Percentiles rank a stretch among this genome's conserved stretches.
These are phyloP conservation scores for Astrothelium macrocarpum DNA, from an alignment of 495 filamentous ascomycete species.

Conservation along the genomic window DNA sequence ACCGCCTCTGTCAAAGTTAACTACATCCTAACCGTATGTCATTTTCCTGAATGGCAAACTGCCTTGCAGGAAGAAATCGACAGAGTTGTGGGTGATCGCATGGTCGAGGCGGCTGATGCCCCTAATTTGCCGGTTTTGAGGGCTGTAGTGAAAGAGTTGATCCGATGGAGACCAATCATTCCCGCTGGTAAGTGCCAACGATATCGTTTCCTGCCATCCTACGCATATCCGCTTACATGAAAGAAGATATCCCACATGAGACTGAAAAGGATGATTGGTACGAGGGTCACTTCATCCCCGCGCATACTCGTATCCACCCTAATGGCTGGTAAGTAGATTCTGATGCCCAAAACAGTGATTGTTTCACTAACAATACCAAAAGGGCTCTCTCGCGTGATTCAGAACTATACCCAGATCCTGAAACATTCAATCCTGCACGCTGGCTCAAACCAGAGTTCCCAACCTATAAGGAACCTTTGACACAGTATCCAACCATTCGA, in stretches of 20 bases:
- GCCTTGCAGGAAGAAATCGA: slow-evolving; percentile 50
- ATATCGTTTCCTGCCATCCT: no score
- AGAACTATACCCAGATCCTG: slow-evolving; percentile 31
- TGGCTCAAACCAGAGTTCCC: slow-evolving; percentile 42
- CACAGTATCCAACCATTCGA: slow-evolving; percentile 37
- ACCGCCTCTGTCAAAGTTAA: slow-evolving; percentile 45
- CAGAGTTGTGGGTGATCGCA: slow-evolving; percentile 35
- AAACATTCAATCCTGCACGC: slow-evolving; percentile 39
- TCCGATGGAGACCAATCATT: slow-evolving; percentile 45
- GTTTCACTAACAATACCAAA: neutral
- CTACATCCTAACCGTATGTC: slow-evolving; percentile 50
- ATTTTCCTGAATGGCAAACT: slow-evolving; percentile 46
- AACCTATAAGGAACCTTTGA: slow-evolving; percentile 24
- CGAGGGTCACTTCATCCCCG: slow-evolving; percentile 35
- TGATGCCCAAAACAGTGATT: neutral
- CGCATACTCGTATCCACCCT: slow-evolving; percentile 37
- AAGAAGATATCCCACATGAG: slow-evolving; percentile 15
- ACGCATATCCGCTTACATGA: neutral
- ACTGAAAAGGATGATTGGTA: slow-evolving; percentile 21
- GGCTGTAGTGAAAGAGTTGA: slow-evolving; percentile 51
- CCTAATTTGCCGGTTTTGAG: slow-evolving; percentile 32
- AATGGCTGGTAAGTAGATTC: slow-evolving; percentile 20
- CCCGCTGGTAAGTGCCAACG: slow-evolving; percentile 11
- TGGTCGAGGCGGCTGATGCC: slow-evolving; percentile 26
- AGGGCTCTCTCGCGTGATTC: slow-evolving; percentile 17